phyloP scores from a whole-genome alignment of 1,284 basidiomycete species.

The Mycena citricolor region DNA sequence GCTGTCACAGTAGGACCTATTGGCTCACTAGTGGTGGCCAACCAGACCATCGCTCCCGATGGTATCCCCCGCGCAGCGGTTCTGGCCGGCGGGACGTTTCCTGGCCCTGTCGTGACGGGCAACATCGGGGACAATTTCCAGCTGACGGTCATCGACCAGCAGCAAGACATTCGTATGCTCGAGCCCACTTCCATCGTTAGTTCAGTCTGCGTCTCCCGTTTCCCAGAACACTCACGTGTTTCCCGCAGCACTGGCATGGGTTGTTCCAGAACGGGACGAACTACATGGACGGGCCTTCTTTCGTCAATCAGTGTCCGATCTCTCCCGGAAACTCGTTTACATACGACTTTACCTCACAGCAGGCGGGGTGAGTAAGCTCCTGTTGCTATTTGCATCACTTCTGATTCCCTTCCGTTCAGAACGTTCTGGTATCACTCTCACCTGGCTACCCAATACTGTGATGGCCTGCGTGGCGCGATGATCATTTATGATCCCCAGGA shows the following conservation, averaged over 20 bases:
- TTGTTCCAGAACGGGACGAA: slow-evolving; percentile 9
- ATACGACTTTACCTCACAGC: slow-evolving; percentile 9
- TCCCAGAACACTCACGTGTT: background rate
- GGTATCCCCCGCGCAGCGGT: slow-evolving; percentile 6
- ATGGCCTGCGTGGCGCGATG: slow-evolving; percentile 1
- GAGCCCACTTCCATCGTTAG: slow-evolving; percentile 10
- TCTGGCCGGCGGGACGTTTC: slow-evolving; percentile 22
- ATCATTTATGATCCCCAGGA: slow-evolving; percentile 16
- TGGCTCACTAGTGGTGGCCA: no score
- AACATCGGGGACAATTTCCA: slow-evolving; percentile 19
- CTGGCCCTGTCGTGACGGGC: slow-evolving; percentile 28
- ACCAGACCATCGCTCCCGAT: background rate
- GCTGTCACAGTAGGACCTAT: no score
- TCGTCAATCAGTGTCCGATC: background rate
- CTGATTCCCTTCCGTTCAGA: no score
- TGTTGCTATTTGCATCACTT: background rate
- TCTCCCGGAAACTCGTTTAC: slow-evolving; percentile 4
- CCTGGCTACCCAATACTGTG: slow-evolving; percentile 8
- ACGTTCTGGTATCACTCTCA: slow-evolving; percentile 18
- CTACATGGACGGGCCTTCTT: slow-evolving; percentile 4
- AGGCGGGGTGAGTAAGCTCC: slow-evolving; percentile 2
- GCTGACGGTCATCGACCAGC: slow-evolving; percentile 3
- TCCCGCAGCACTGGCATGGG: slow-evolving; percentile 13
- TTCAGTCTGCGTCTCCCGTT: background rate
- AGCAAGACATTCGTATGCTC: slow-evolving; percentile 5